phyloP scores from a whole-genome alignment of 805 yeast species.

The Candida pseudofarinosa region DNA sequence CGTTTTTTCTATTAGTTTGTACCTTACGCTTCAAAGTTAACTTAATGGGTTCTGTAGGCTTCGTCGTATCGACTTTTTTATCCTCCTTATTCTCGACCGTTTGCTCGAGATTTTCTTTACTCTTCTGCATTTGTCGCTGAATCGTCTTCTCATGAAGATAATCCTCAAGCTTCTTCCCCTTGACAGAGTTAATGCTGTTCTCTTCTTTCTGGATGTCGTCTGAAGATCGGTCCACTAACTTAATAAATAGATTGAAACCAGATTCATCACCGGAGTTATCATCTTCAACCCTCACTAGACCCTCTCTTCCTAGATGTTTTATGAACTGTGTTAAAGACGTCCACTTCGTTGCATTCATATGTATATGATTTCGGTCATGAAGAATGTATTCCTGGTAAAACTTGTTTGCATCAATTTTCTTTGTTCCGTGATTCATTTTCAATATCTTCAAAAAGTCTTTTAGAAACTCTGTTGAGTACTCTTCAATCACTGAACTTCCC shows the following conservation, averaged over 20 bases:
- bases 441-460: constrained; percentile 61
- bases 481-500: constrained; percentile 47
- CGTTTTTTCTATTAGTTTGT: constrained; percentile 4
- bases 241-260: constrained; percentile 33
- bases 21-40: constrained; percentile 9
- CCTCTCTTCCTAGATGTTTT: constrained; percentile 52
- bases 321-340: constrained; percentile 64
- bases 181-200: constrained; percentile 30
- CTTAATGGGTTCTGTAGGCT: constrained; percentile 18
- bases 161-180: constrained; percentile 41
- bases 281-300: constrained; percentile 48
- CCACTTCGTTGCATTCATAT: constrained; percentile 88
- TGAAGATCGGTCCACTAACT: constrained; percentile 20
- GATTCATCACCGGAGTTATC: constrained; percentile 23
- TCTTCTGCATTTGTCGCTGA: constrained; percentile 51
- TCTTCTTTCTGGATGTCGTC: constrained; percentile 30
- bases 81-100: constrained; percentile 1
- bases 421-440: constrained; percentile 73
- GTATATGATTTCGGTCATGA: constrained; percentile 76
- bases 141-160: constrained; percentile 40
- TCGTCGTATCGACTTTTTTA: background rate
- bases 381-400: constrained; percentile 85
- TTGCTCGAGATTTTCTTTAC: constrained; percentile 16
- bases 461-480: constrained; percentile 58
- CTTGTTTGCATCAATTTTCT: constrained; percentile 71